Evolutionary conservation across 2,329 filamentous ascomycete genomes (phyloP), one percentile per base, ranked within the genome.

Genomic region (Hymenoscyphus infarciens): DNA sequence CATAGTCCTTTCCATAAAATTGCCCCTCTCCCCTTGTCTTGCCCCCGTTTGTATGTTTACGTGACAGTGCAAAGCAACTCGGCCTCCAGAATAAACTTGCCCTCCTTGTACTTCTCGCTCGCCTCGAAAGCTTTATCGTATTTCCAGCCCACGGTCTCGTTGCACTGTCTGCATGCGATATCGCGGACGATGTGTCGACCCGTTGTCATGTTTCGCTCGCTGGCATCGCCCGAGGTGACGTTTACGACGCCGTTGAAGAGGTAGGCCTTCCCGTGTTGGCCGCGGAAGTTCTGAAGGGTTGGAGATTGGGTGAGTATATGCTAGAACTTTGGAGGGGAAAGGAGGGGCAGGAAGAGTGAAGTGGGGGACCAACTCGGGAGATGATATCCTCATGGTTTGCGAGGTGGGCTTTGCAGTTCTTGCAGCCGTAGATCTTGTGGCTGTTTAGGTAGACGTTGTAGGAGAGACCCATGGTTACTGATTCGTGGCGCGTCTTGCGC

Each of bases 81-180:
- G 35, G 90, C 91, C 80, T 98, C 94, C 62, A 99, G 82, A 64
- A 99, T 99, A 75, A 90, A 98, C 79, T 98, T 99, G 61, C 92
- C 93, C 82, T 99, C 95, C 81, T 99, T 99, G 79, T 99, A 99
- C 79, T 97, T 97, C 83, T 99, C 94, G 67, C 83, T 88, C 38
- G 81, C 77, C 80, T 99, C 95, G 75, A 90, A 98, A 1, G 95
- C 95, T 80, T 96, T 97, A 78, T 99, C 95, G 76, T 99, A 99
- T 77, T 97, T 98, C 95, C 95, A 99, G 39, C 95, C 95, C 60
- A 99, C 95, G 33, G 89, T 90, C 76, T 93, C 90, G 74, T 89
- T 90, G 83, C 95, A 99, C 77, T 96, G 91, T 63, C 89, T 85
- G 80, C 95, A 99, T 63, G 82, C 82, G 72, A 99, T 97, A 75